These are phyloP conservation scores for Irpex lacteus DNA, from an alignment of 1,284 basidiomycete genomes.

Conservation along the genomic window DNA sequence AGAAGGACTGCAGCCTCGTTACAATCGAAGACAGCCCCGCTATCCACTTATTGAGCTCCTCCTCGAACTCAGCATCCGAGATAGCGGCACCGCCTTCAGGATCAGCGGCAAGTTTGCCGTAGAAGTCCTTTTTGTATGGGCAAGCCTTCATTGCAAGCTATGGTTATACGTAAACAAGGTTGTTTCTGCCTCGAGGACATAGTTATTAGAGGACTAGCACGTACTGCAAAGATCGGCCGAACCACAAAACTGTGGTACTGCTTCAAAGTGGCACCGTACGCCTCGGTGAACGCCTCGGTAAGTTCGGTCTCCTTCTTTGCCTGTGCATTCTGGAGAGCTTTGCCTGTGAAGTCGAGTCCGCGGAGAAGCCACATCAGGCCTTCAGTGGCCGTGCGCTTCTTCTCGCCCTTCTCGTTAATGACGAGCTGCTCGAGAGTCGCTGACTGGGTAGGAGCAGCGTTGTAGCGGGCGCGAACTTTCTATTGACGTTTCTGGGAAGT, in stretches of 20 bases:
- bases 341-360: slow-evolving; percentile 89
- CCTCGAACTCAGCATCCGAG: slow-evolving; percentile 65
- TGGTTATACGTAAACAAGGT: slow-evolving; percentile 7
- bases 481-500: slow-evolving; percentile 30
- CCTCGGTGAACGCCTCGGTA: slow-evolving; percentile 71
- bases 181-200: slow-evolving; percentile 7
- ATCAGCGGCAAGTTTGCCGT: slow-evolving; percentile 81
- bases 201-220: slow-evolving; percentile 31
- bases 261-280: slow-evolving; percentile 84
- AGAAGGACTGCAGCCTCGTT: slow-evolving; percentile 69
- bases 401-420: slow-evolving; percentile 82
- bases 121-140: slow-evolving; percentile 90
- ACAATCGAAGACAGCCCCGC: slow-evolving; percentile 72
- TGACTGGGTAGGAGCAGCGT: slow-evolving; percentile 62
- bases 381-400: slow-evolving; percentile 86
- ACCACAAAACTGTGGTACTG: slow-evolving; percentile 89
- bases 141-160: slow-evolving; percentile 97
- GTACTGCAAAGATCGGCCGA: slow-evolving; percentile 78
- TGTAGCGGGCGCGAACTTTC: slow-evolving; percentile 88
- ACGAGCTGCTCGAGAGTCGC: slow-evolving; percentile 85
- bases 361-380: slow-evolving; percentile 91
- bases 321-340: slow-evolving; percentile 76
- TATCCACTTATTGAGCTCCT: slow-evolving; percentile 70
- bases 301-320: slow-evolving; percentile 73
- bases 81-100: slow-evolving; percentile 51